Evolutionary conservation across 2,329 filamentous ascomycete genomes (phyloP).

Genomic region (Stemphylium beticola): DNA sequence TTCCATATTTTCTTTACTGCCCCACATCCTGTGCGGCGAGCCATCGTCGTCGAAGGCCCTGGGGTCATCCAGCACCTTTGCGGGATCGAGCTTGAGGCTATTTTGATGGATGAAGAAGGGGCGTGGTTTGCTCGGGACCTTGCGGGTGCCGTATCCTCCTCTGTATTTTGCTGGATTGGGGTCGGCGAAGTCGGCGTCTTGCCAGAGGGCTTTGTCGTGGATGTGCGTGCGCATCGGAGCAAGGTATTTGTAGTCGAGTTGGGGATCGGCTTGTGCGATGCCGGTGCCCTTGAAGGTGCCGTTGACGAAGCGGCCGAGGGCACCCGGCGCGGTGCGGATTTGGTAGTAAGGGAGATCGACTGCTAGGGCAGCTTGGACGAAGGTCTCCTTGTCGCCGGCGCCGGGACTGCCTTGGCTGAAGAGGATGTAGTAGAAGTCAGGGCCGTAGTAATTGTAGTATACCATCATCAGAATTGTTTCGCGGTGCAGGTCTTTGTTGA

Average conservation of each 20-base stretch:
- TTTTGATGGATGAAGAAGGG: slow-evolving; percentile 34
- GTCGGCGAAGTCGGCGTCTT: slow-evolving; percentile 11
- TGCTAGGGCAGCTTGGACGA: slow-evolving; percentile 54
- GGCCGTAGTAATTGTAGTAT: slow-evolving; percentile 64
- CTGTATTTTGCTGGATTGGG: slow-evolving; percentile 2
- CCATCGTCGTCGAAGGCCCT: slow-evolving; percentile 16
- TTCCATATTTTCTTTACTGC: slow-evolving; percentile 13
- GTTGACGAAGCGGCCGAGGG: slow-evolving; percentile 38
- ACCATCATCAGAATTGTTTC: slow-evolving; percentile 57
- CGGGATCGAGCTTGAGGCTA: slow-evolving; percentile 26
- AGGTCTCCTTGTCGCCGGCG: slow-evolving; percentile 59
- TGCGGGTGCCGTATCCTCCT: slow-evolving; percentile 3
- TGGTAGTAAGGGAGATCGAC: slow-evolving; percentile 51
- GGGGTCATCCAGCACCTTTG: slow-evolving; percentile 15
- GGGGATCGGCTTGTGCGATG: slow-evolving; percentile 30
- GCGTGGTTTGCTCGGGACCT: slow-evolving; percentile 9
- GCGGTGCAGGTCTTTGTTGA: slow-evolving; percentile 57
- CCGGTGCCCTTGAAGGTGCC: slow-evolving; percentile 17
- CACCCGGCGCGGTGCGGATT: slow-evolving; percentile 43
- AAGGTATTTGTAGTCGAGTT: slow-evolving; percentile 25
- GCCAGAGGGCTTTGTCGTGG: slow-evolving; percentile 15
- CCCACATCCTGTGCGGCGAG: slow-evolving; percentile 29
- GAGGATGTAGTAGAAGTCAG: slow-evolving; percentile 58
- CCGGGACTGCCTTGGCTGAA: slow-evolving; percentile 53
- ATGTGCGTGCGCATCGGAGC: slow-evolving; percentile 24